These are phyloP conservation scores for Oehlia diaphana DNA, from an alignment of 192 early-diverging fungal genomes.

Conservation along the genomic window DNA sequence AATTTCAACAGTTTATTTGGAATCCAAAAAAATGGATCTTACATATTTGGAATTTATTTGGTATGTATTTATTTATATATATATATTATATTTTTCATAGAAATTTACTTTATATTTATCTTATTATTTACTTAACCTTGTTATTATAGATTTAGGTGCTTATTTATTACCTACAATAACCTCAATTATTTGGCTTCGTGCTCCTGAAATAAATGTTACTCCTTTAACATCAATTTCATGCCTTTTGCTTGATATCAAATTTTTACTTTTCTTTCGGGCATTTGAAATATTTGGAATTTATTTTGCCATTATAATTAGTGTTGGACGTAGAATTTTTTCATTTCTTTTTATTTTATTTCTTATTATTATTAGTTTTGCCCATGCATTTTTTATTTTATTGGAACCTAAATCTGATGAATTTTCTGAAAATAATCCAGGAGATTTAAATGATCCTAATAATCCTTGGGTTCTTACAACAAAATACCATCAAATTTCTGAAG, in stretches of 20 bases:
- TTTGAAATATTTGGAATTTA: constrained; percentile 1
- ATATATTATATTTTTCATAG: no score
- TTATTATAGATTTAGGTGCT: no score
- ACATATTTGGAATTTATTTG: background rate
- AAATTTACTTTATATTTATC: background rate
- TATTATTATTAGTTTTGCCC: background rate
- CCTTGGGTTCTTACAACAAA: background rate
- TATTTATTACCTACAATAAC: background rate
- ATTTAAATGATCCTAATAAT: constrained; percentile 1
- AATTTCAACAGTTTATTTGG: constrained; percentile 1
- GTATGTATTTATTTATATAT: background rate
- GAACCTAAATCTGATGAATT: background rate
- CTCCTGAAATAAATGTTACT: no score
- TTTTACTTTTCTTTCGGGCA: background rate
- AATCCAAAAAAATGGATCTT: background rate
- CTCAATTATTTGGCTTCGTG: background rate
- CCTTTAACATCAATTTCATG: background rate
- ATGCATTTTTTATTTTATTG: background rate
- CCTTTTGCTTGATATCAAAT: constrained; percentile 2
- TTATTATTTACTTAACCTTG: no score
- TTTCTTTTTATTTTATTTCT: background rate
- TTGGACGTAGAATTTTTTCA: background rate
- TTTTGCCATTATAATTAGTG: background rate
- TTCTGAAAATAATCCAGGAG: background rate
- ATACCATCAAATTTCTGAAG: background rate